Evolutionary conservation across 1,139 yeast genomes (phyloP).

Genomic region (Lodderomyces metapsilosis): DNA sequence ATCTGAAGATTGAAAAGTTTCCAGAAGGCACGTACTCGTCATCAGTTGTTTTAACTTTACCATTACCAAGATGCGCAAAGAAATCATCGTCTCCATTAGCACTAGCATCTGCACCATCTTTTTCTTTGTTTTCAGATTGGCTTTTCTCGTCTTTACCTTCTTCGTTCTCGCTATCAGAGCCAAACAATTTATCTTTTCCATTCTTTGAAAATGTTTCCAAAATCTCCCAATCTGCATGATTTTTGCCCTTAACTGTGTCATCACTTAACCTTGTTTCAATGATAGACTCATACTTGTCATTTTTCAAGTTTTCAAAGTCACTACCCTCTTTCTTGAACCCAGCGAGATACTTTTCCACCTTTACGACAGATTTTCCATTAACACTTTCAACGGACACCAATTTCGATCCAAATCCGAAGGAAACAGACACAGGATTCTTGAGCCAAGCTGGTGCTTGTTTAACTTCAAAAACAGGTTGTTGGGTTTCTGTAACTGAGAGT

Average conservation of each 20-base stretch:
- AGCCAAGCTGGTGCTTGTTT: constrained; percentile 92
- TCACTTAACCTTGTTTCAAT: constrained; percentile 51
- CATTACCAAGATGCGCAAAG: constrained; percentile 45
- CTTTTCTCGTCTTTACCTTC: constrained; percentile 13
- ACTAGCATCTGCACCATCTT: constrained; percentile 23
- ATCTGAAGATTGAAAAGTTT: constrained; percentile 34
- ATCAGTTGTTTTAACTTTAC: constrained; percentile 18
- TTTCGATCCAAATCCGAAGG: constrained; percentile 94
- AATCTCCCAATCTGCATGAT: constrained; percentile 75
- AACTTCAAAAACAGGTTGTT: constrained; percentile 64
- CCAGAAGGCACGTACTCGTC: constrained; percentile 43
- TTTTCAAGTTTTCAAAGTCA: constrained; percentile 58
- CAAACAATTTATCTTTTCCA: constrained; percentile 44
- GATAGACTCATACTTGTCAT: constrained; percentile 52
- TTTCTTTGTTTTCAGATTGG: constrained; percentile 25
- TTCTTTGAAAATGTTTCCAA: constrained; percentile 54
- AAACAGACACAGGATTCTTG: constrained; percentile 68
- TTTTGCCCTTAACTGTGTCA: constrained; percentile 38
- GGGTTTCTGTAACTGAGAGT: constrained; percentile 70
- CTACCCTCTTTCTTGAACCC: constrained; percentile 40
- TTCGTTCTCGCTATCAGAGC: constrained; percentile 11
- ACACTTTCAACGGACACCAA: constrained; percentile 56
- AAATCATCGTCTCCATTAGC: constrained; percentile 44
- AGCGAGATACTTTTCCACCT: constrained; percentile 49
- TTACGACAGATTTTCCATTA: constrained; percentile 45